Evolutionary conservation across 2,329 filamentous ascomycete species (phyloP), one percentile per base, ranked within the genome.

Genomic region (Fusarium setosum): DNA sequence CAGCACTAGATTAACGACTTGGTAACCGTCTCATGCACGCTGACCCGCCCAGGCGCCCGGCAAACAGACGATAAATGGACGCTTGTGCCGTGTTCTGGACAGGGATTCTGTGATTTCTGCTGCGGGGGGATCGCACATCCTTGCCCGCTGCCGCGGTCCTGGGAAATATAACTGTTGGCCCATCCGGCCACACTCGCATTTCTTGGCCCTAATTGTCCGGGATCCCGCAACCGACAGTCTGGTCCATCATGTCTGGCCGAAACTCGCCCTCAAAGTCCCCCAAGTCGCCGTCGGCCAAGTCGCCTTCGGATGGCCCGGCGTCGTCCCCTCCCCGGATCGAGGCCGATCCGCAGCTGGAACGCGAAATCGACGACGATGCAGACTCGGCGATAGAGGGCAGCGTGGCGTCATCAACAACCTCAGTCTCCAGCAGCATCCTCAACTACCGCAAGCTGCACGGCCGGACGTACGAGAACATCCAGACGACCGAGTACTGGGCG

Each of bases 401-500:
- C 35, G 6, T 42, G 15, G 48, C 44, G 8, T 56, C 61, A 4
- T 59, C 52, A 2, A 67, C 63, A 2, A 32, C 57, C 12, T 69
- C 67, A 3, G 21, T 69, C 42, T 42, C 67, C 1, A 62, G 57
- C 18, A 69, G 63, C 34, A 65, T 69, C 26, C 55, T 69, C 15
- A 44, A 55, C 37, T 69, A 69, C 32, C 63, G 67, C 10, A 44
- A 20, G 4, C 45, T 56, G 3, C 64, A 69, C 26, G 67, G 67
- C 6, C 38, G 67, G 18, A 69, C 67, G 4, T 69, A 65, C 34
- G 51, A 69, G 24, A 68, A 67, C 13, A 38, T 56, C 24, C 57
- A 67, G 37, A 64, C 63, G 26, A 60, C 62, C 0, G 63, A 69
- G 24, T 69, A 69, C 24, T 70, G 72, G 72, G 72, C 69, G 4